phyloP scores from a whole-genome alignment of 345 rosid species.

The Nasturtium officinale region DNA sequence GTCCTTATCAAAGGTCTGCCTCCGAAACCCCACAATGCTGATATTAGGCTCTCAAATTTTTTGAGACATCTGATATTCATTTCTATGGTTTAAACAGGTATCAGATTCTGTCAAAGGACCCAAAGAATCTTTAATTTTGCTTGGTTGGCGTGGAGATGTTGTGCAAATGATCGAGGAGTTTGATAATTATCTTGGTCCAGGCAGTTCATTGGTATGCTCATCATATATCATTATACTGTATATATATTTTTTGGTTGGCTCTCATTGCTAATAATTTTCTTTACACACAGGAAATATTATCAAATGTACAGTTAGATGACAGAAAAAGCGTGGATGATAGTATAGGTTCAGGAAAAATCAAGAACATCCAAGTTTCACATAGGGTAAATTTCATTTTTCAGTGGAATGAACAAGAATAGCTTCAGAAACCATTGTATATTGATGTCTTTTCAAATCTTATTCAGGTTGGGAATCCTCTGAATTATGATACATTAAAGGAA shows the following conservation, averaged over 20 bases:
- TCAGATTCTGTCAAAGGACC: constrained; percentile 74
- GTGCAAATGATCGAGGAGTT: constrained; percentile 84
- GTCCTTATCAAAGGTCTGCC: constrained; percentile 72
- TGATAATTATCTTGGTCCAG: constrained; percentile 95
- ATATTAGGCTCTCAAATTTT: neutral
- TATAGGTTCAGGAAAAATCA: constrained; percentile 52
- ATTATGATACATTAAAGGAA: constrained; percentile 72
- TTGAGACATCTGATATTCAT: constrained; percentile 23
- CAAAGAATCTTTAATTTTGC: constrained; percentile 77
- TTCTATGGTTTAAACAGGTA: constrained; percentile 50
- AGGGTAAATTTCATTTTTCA: constrained; percentile 50
- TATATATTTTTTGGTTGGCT: neutral
- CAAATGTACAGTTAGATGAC: constrained; percentile 82
- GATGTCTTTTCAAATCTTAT: constrained; percentile 33
- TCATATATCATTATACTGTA: constrained; percentile 20
- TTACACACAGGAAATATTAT: constrained; percentile 77
- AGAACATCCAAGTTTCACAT: constrained; percentile 65
- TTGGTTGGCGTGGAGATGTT: constrained; percentile 95
- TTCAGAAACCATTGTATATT: constrained; percentile 14
- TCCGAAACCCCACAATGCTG: constrained; percentile 23
- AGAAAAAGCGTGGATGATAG: constrained; percentile 52
- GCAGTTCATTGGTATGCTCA: constrained; percentile 71
- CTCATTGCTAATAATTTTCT: constrained; percentile 12
- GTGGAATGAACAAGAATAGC: constrained; percentile 10
- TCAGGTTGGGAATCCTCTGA: constrained; percentile 89